These are phyloP conservation scores for Trichocomaceae sp. DNA, from an alignment of 2,329 filamentous ascomycete genomes.

Conservation along the genomic window DNA sequence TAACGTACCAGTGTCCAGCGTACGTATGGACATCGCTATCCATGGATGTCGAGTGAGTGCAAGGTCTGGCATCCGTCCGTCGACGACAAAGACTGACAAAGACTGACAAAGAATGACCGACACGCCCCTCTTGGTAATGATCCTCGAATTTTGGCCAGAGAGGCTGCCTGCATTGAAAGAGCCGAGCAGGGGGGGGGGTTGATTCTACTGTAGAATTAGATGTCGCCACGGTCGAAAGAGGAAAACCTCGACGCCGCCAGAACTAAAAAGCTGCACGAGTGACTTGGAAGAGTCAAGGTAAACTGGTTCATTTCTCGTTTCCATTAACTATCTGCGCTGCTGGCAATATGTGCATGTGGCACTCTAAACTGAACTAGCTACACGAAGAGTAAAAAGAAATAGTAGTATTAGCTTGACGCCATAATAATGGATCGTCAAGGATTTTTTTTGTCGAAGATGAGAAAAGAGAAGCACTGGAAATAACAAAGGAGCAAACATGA, in stretches of 20 bases:
- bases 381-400: neutral
- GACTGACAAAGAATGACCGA: neutral
- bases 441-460: neutral
- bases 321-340: too few species aligned
- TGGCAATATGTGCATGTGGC: too few species aligned
- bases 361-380: neutral
- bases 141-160: neutral
- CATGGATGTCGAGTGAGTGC: too few species aligned
- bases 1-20: too few species aligned
- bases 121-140: neutral
- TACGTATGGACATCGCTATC: too few species aligned
- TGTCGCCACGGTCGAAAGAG: neutral
- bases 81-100: conserved; percentile 1
- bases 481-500: neutral
- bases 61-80: too few species aligned
- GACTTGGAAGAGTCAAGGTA: too few species aligned
- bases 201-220: too few species aligned
- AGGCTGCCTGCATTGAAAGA: neutral
- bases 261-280: neutral
- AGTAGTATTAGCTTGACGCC: neutral
- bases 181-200: neutral
- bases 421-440: neutral
- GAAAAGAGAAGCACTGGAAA: neutral
- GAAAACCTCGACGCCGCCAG: neutral
- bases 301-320: too few species aligned